A percentile compares a stretch with the other conserved stretches of the same genome.
Conservation (phyloP, 1,284 basidiomycete species). For the Ceratobasidium sp. region DNA sequence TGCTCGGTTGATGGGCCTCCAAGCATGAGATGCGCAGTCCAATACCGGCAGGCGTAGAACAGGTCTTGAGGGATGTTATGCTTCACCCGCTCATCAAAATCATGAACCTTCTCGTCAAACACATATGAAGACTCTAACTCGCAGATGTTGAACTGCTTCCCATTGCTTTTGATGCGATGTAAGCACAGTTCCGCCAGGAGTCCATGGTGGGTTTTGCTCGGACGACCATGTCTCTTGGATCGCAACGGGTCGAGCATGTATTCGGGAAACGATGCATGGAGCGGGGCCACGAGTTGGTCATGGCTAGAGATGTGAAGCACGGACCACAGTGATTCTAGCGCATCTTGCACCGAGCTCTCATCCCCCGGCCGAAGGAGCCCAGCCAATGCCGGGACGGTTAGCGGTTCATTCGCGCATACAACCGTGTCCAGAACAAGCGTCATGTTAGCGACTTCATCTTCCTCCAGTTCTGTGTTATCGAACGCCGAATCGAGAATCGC, state of each 20-base stretch:
- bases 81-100: background rate
- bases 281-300: background rate
- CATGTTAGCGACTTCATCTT: background rate
- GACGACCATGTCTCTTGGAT: no score
- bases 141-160: constrained; percentile 6
- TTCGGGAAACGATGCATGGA: background rate
- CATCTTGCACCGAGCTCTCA: no score
- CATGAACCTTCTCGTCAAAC: background rate
- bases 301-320: background rate
- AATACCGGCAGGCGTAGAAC: background rate
- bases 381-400: no score
- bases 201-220: no score
- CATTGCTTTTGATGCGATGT: background rate
- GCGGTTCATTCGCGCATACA: background rate
- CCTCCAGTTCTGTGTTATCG: background rate
- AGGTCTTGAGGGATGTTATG: background rate
- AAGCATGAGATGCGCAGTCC: background rate
- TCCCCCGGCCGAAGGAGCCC: no score
- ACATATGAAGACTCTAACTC: constrained; percentile 1
- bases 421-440: background rate
- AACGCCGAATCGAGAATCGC: background rate
- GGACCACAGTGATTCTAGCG: background rate
- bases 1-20: background rate
- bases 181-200: no score
- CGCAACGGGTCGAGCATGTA: background rate